Percentiles rank a stretch among this genome's conserved stretches.
phyloP scores from a whole-genome alignment of 1,284 basidiomycete genomes.

The Cutaneotrichosporon sp. region DNA sequence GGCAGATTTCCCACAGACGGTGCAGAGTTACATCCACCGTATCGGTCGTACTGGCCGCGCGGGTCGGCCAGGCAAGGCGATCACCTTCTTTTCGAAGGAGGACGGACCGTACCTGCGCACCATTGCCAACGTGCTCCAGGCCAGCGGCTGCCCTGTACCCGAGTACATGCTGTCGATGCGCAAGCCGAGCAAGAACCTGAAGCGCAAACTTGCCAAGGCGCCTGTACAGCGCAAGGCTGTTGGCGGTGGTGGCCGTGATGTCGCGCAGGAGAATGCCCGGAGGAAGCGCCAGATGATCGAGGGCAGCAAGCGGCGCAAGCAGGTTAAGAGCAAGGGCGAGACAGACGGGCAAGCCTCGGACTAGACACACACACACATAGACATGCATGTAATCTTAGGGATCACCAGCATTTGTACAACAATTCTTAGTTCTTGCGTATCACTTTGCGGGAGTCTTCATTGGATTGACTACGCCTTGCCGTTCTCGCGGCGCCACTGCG shows the following conservation, averaged over 20 bases:
- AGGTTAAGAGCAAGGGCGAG: constrained; percentile 2
- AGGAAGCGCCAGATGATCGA: constrained; percentile 59
- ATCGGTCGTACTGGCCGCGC: constrained; percentile 95
- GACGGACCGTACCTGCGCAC: constrained; percentile 87
- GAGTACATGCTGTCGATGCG: constrained; percentile 84
- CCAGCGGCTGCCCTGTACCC: constrained; percentile 81
- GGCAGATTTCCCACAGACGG: constrained; percentile 79
- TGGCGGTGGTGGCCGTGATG: constrained; percentile 61
- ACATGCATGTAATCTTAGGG: constrained; percentile 1
- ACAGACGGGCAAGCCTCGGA: constrained; percentile 2
- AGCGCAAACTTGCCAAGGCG: constrained; percentile 70
- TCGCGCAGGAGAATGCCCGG: constrained; percentile 65
- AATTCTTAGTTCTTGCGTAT: no score
- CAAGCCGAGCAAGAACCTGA: constrained; percentile 82
- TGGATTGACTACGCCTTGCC: no score
- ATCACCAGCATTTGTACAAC: neutral
- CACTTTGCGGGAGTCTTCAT: no score
- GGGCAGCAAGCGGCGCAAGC: constrained; percentile 43
- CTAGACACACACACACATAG: neutral
- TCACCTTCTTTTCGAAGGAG: constrained; percentile 93
- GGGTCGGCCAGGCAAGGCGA: constrained; percentile 80
- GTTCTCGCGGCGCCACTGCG: constrained; percentile 10
- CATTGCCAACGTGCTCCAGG: constrained; percentile 91
- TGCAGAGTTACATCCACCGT: constrained; percentile 91
- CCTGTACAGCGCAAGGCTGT: constrained; percentile 67